Evolutionary conservation across 2,329 filamentous ascomycete genomes (phyloP).

Genomic region (Plenodomus lindquistii): DNA sequence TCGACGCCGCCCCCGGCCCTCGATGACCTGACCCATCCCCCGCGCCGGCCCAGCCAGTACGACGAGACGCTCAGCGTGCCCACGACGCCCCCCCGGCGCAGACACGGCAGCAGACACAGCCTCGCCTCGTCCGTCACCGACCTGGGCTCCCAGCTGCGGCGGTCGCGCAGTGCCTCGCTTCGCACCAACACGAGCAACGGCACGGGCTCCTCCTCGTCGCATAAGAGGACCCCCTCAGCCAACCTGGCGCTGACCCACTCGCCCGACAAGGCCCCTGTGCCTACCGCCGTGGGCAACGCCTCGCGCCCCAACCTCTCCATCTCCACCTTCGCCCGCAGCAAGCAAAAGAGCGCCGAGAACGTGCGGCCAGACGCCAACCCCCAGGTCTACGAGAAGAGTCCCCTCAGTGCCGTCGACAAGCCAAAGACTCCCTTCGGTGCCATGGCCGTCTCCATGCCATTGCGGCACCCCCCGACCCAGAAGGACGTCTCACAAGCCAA

Average conservation of each 20-base stretch:
- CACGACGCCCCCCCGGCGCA: slow-evolving; percentile 33
- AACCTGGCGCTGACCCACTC: slow-evolving; percentile 42
- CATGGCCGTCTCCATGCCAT: slow-evolving; percentile 33
- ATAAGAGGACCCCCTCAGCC: slow-evolving; percentile 40
- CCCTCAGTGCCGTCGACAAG: slow-evolving; percentile 38
- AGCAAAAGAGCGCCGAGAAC: slow-evolving; percentile 43
- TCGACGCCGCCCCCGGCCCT: slow-evolving; percentile 7
- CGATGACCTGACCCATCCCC: slow-evolving; percentile 10
- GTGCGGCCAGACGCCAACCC: slow-evolving; percentile 22
- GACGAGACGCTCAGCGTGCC: slow-evolving; percentile 18
- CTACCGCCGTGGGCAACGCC: slow-evolving; percentile 19
- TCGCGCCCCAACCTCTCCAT: slow-evolving; percentile 45
- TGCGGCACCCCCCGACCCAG: slow-evolving; percentile 30
- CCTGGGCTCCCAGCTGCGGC: slow-evolving; percentile 44
- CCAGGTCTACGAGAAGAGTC: slow-evolving; percentile 35
- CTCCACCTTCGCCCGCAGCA: slow-evolving; percentile 41
- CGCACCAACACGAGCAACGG: slow-evolving; percentile 41
- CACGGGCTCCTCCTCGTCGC: slow-evolving; percentile 35
- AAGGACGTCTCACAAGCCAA: slow-evolving; percentile 33
- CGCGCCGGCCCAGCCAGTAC: slow-evolving; percentile 24
- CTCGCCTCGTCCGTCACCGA: slow-evolving; percentile 43
- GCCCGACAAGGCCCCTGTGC: slow-evolving; percentile 36
- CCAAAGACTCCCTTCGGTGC: slow-evolving; percentile 37
- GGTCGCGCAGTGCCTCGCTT: slow-evolving; percentile 47
- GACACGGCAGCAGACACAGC: slow-evolving; percentile 35